Conservation (phyloP, 441 rosid genomes). For the Jatropha multifida region DNA sequence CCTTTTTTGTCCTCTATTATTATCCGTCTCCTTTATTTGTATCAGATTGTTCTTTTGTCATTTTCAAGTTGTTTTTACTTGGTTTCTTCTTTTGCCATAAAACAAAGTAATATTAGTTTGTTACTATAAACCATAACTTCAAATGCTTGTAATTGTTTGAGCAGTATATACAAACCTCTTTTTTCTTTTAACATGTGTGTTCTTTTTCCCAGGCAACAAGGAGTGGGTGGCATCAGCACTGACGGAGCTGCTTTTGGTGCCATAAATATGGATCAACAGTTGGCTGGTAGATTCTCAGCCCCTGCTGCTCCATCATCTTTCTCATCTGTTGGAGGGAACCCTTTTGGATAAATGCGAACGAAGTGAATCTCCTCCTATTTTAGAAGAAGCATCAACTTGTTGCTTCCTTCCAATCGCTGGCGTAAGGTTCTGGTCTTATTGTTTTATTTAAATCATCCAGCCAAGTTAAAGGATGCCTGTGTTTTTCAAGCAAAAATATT, state of each 20-base stretch:
- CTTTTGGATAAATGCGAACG: slow-evolving; percentile 50
- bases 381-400: slow-evolving; percentile 40
- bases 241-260: slow-evolving; percentile 36
- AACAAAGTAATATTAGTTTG: neutral
- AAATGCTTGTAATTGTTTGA: neutral
- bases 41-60: neutral
- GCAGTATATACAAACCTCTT: neutral
- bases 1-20: neutral
- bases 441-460: slow-evolving; percentile 23
- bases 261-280: slow-evolving; percentile 43
- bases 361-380: slow-evolving; percentile 9
- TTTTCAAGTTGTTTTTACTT: neutral
- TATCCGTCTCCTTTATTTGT: neutral
- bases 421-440: slow-evolving; percentile 35
- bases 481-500: slow-evolving; percentile 15
- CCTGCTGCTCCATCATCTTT: slow-evolving; percentile 40
- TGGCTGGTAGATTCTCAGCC: slow-evolving; percentile 41
- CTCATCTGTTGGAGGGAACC: slow-evolving; percentile 62
- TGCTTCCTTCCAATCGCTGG: slow-evolving; percentile 32
- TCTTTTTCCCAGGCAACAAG: slow-evolving; percentile 47
- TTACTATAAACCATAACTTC: neutral
- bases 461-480: slow-evolving; percentile 10
- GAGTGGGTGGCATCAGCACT: slow-evolving; percentile 32
- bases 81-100: neutral
- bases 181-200: neutral